phyloP scores from a whole-genome alignment of 352 stramenopile species.

The Pythium periplocum region DNA sequence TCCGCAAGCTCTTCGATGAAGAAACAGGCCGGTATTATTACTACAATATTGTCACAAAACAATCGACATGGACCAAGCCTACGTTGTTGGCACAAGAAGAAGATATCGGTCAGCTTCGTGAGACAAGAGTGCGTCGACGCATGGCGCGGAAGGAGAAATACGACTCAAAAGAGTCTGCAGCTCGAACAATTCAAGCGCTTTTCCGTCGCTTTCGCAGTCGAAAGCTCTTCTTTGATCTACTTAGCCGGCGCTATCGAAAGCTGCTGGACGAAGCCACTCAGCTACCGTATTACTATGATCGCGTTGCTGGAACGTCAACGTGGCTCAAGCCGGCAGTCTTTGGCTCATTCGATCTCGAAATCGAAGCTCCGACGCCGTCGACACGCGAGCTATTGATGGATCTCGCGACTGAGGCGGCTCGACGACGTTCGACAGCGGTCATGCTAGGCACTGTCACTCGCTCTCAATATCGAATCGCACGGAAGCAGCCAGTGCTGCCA shows the following conservation, averaged over 20 bases:
- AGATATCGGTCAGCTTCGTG: slow-evolving; percentile 2
- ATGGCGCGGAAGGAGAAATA: slow-evolving; percentile 11
- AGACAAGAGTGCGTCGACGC: slow-evolving; percentile 2
- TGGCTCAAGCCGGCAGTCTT: slow-evolving; percentile 63
- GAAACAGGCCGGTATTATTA: slow-evolving; percentile 50
- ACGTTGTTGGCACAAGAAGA: slow-evolving; percentile 22
- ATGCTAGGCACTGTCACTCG: background rate
- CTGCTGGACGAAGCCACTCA: slow-evolving; percentile 35
- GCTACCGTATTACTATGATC: slow-evolving; percentile 67
- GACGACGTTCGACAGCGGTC: too few species aligned
- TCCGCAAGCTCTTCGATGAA: slow-evolving; percentile 57
- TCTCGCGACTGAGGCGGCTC: background rate
- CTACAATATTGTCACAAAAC: slow-evolving; percentile 66
- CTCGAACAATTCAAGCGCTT: slow-evolving; percentile 52
- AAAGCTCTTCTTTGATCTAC: slow-evolving; percentile 31
- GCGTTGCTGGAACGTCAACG: slow-evolving; percentile 28
- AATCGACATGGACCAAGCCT: slow-evolving; percentile 67
- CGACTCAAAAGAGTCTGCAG: slow-evolving; percentile 28
- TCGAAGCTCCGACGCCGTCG: slow-evolving; percentile 17
- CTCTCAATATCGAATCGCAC: slow-evolving; percentile 3
- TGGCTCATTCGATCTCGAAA: slow-evolving; percentile 44
- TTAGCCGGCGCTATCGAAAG: slow-evolving; percentile 55
- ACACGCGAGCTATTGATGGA: slow-evolving; percentile 1
- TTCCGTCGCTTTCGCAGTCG: slow-evolving; percentile 48
- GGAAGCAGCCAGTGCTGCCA: slow-evolving; percentile 14